Evolutionary conservation across 495 filamentous ascomycete species (phyloP), one percentile per base, ranked within the genome.

Genomic region (Penicillium diatomitis): DNA sequence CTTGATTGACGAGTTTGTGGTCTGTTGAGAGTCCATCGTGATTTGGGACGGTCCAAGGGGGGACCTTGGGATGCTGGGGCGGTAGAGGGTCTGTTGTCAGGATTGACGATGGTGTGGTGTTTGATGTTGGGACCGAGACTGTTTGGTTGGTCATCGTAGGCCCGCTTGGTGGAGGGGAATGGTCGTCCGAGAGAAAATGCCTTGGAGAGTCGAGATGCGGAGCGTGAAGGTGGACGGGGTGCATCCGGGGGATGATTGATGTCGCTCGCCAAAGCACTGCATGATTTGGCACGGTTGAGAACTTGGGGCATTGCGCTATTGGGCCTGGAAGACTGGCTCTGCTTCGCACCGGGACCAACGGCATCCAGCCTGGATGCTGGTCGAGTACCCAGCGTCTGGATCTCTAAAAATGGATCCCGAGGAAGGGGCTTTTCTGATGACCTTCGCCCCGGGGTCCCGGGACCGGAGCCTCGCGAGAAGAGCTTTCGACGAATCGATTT

Each of bases 351-450:
- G 20, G 47, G 51, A 38, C 39, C 53, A 27, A 30, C 38, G 30
- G 49, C 46, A n/a, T 31, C 8, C 37, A 52, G 35, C n/a, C 48
- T 55, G 4, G 53, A 42, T 8, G 28, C 43, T 30, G 54, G 43
- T n/a, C 41, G 29, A 35, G 44, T 34, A 0, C 20, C 20, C 20
- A 20, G 20, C 20, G 20, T 8, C 45, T 51, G 28, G 48, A 38
- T 27, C 51, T 20, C 50, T 10, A 54, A 34, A 1, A 58, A 41
- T 36, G 69, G 69, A 44, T 67, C 67, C 34, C 51, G 48, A 7
- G 69, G 69, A 4, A 72, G 54, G 5, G 68, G 69, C 41, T 72
- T 71, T 12, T 66, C 57, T 6, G 56, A 42, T 4, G 37, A n/a
- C 28, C 37, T 36, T 8, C 47, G 29, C 38, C 39, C 37, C 4